Evolutionary conservation across 345 rosid genomes (phyloP).

Genomic region (Rhodamnia rubescens): DNA sequence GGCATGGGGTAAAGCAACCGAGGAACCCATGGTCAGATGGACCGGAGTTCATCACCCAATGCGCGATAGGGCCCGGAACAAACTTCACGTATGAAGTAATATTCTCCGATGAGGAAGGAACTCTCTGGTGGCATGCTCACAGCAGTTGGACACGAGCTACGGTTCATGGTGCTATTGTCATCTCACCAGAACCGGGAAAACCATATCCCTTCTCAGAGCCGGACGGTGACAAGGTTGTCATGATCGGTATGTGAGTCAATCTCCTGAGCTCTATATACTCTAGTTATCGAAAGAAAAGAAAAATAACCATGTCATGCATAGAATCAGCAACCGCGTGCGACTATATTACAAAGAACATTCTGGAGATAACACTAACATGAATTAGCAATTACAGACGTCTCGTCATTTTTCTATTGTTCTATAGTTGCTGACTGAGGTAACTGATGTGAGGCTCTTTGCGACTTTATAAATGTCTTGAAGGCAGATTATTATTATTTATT

Average conservation of each 20-base stretch:
- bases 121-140: slow-evolving; percentile 34
- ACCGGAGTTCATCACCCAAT: slow-evolving; percentile 16
- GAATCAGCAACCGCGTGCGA: background rate
- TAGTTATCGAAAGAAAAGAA: background rate
- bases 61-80: slow-evolving; percentile 1
- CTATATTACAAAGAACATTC: background rate
- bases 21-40: slow-evolving; percentile 18
- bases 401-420: no score
- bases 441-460: no score
- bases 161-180: slow-evolving; percentile 22
- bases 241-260: background rate
- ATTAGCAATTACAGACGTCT: no score
- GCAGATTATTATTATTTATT: no score
- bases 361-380: background rate
- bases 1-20: slow-evolving; percentile 21
- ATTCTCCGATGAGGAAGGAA: slow-evolving; percentile 18
- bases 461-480: no score
- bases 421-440: no score
- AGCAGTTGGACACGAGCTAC: slow-evolving; percentile 29
- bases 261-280: background rate
- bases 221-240: background rate
- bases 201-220: slow-evolving; percentile 13
- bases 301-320: background rate
- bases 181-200: slow-evolving; percentile 5
- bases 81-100: slow-evolving; percentile 13